phyloP scores from a whole-genome alignment of 2,329 filamentous ascomycete species.

The Lachnellula willkommii region DNA sequence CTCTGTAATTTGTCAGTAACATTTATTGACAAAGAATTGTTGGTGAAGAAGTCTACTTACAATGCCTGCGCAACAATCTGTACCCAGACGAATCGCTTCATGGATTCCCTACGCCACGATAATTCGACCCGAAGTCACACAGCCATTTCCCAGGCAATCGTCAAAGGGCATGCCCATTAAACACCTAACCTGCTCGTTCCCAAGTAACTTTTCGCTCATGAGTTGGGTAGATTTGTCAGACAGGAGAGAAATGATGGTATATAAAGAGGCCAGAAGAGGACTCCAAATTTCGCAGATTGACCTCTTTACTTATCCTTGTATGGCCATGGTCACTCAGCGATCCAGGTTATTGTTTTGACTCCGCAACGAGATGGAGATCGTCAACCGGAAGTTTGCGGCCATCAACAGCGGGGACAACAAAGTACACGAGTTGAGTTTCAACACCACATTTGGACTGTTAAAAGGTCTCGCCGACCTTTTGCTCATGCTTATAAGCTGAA shows the following conservation, averaged over 20 bases:
- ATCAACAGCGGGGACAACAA: not conserved
- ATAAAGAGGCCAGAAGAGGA: no score
- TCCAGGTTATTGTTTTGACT: not conserved
- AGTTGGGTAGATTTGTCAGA: no score
- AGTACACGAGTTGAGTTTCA: not conserved
- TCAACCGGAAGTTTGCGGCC: not conserved
- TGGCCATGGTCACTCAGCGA: not conserved
- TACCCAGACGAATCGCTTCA: slow-evolving; percentile 17
- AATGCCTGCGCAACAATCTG: slow-evolving; percentile 12
- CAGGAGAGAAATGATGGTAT: no score
- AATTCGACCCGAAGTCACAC: not conserved
- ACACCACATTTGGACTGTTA: not conserved
- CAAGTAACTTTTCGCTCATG: no score
- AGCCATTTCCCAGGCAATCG: not conserved
- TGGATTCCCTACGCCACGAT: slow-evolving; percentile 5
- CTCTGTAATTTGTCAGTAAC: not conserved
- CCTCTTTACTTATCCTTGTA: not conserved
- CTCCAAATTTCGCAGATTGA: not conserved
- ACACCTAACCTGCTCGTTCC: no score
- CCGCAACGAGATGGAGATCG: slow-evolving; percentile 1
- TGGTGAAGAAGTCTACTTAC: slow-evolving; percentile 2
- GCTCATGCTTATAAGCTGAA: no score
- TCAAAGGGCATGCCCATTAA: not conserved
- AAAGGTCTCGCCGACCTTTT: no score
- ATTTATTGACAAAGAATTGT: not conserved